phyloP scores from a whole-genome alignment of 164 flowering plant genomes.

The Kingdonia uniflora region DNA sequence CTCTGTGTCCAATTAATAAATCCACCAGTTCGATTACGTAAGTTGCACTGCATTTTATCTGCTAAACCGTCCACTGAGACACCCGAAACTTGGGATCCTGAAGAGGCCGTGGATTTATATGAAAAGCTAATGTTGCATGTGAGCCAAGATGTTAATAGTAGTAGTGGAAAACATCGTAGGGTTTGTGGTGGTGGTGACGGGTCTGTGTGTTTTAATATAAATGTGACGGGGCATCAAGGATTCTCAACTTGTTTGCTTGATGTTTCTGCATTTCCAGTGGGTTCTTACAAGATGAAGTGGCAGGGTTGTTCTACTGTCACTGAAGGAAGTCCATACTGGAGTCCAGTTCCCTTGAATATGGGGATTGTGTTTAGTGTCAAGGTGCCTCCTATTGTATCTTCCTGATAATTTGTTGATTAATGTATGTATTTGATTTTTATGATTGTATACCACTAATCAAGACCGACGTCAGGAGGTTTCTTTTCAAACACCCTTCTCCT shows the following conservation, averaged over 20 bases:
- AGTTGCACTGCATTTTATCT: slow-evolving; percentile 51
- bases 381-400: neutral
- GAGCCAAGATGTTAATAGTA: slow-evolving; percentile 9
- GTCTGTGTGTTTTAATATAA: slow-evolving; percentile 31
- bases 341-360: slow-evolving; percentile 46
- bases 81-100: slow-evolving; percentile 23
- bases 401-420: too few species aligned
- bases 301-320: slow-evolving; percentile 56
- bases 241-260: slow-evolving; percentile 76
- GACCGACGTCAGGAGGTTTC: too few species aligned
- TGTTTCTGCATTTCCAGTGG: slow-evolving; percentile 58
- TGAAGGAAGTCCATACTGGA: slow-evolving; percentile 45
- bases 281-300: slow-evolving; percentile 64
- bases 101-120: slow-evolving; percentile 39
- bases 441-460: too few species aligned
- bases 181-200: slow-evolving; percentile 13
- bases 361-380: slow-evolving; percentile 42
- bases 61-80: slow-evolving; percentile 23
- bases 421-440: too few species aligned
- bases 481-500: too few species aligned
- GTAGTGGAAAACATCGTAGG: slow-evolving; percentile 2
- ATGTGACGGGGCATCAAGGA: slow-evolving; percentile 53
- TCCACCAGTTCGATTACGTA: slow-evolving; percentile 19
- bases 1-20: slow-evolving; percentile 67
- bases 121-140: slow-evolving; percentile 34